A percentile compares a stretch with the other conserved stretches of the same genome.
These are phyloP conservation scores for Pyrrhoderma lamaoense DNA, from an alignment of 1,284 basidiomycete species.

Conservation along the genomic window DNA sequence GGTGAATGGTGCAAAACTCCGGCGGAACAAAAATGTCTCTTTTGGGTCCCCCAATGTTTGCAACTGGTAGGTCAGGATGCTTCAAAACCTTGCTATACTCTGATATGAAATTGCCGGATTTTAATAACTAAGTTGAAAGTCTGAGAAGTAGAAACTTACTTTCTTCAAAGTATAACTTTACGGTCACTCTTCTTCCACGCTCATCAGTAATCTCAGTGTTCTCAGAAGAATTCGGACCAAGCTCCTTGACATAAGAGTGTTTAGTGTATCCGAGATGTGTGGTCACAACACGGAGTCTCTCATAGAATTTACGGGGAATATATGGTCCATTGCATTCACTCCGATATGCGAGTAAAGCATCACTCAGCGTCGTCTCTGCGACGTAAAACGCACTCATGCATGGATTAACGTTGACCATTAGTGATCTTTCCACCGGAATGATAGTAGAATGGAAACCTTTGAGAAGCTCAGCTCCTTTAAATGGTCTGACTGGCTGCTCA, in stretches of 20 bases:
- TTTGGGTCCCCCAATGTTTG: slow-evolving; percentile 44
- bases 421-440: slow-evolving; percentile 53
- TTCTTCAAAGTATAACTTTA: slow-evolving; percentile 52
- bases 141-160: slow-evolving; percentile 49
- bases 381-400: slow-evolving; percentile 68
- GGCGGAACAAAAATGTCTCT: slow-evolving; percentile 49
- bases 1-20: slow-evolving; percentile 59
- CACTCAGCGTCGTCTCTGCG: slow-evolving; percentile 48
- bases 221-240: slow-evolving; percentile 40
- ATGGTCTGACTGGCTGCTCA: too few species aligned
- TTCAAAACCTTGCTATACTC: slow-evolving; percentile 50
- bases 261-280: slow-evolving; percentile 46
- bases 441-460: slow-evolving; percentile 66
- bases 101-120: slow-evolving; percentile 24
- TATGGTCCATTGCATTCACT: slow-evolving; percentile 31
- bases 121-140: neutral
- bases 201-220: slow-evolving; percentile 45
- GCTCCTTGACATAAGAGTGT: slow-evolving; percentile 40
- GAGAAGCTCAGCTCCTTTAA: too few species aligned
- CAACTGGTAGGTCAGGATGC: slow-evolving; percentile 46
- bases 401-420: slow-evolving; percentile 70
- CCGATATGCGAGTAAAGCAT: slow-evolving; percentile 44
- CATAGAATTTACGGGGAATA: too few species aligned
- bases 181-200: slow-evolving; percentile 44
- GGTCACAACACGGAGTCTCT: too few species aligned